Evolutionary conservation across 129 eudicot species (phyloP), one percentile per base, ranked within the genome.

Genomic region (Lactuca saligna): DNA sequence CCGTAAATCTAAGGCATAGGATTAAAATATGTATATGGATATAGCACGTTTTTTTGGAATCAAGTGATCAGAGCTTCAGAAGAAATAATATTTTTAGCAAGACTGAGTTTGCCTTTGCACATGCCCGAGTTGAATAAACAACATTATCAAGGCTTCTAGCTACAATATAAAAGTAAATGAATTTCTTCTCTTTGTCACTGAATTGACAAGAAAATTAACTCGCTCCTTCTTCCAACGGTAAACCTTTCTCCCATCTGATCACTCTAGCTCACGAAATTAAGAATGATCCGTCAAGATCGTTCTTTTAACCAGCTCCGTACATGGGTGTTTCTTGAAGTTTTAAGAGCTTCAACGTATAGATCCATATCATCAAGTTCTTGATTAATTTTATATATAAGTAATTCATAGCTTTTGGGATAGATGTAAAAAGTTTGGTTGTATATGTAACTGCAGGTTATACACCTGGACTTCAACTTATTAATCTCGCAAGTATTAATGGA

Each of bases 51-150:
- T 69, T 69, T 69, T 12, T 39, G 63, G 66, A 70, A 69, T 63
- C 73, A 38, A 8, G n/a, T 34, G 53, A 33, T 8, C 6, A 42
- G 10, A 13, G 1, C 9, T 9, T 8, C 10, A 39, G 57, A 57
- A 57, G 44, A 57, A 42, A 0, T 25, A 38, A 33, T 63, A 56
- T 56, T 13, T 37, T 33, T 34, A 54, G 13, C 5, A 39, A 53
- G 64, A 73, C 41, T 29, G 34, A 63, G 55, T 73, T 63, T 64
- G 20, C 57, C 12, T 54, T 42, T 54, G 46, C 78, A 73, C 78
- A 70, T 54, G 78, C 70, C 29, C n/a, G 7, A 25, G 53, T 12
- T 16, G 39, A 66, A 56, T 74, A 65, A 41, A 56, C 3, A 68
- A 55, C 33, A 54, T 51, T 62, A 54, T 54, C n/a, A 0, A 29